Conservation (phyloP, 192 early-diverging fungal genomes). For the Chytriomyces sp. region DNA sequence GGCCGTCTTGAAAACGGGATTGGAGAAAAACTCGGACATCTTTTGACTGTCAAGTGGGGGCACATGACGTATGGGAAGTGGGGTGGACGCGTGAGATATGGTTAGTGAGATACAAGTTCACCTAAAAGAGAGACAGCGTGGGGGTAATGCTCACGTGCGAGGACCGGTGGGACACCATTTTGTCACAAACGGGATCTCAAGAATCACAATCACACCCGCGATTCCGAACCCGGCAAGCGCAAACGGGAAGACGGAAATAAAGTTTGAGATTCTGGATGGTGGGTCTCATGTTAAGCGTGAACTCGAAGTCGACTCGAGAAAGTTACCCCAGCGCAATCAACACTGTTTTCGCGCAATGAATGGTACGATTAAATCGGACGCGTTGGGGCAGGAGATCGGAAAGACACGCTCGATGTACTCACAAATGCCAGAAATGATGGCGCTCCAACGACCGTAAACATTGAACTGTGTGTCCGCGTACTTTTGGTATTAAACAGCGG, state of each 20-base stretch:
- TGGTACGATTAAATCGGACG: background rate
- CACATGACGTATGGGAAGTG: background rate
- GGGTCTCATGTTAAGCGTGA: background rate
- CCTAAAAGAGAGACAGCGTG: too few relatives aligned
- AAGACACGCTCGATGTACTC: background rate
- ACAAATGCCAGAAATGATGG: conserved; percentile 21
- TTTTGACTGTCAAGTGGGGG: background rate
- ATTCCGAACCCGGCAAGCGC: conserved; percentile 21
- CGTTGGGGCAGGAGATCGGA: background rate
- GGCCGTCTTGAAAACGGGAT: conserved; percentile 19
- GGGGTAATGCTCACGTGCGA: background rate
- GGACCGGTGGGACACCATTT: conserved; percentile 32
- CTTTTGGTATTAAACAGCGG: too few relatives aligned
- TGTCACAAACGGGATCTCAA: conserved; percentile 25
- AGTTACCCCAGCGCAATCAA: conserved; percentile 23
- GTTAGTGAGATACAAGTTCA: background rate
- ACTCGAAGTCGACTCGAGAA: background rate
- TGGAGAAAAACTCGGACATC: conserved; percentile 19
- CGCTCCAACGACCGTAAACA: conserved; percentile 21
- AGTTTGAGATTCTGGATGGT: conserved; percentile 6
- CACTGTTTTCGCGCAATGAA: background rate
- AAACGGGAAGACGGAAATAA: conserved; percentile 24
- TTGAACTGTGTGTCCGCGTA: background rate
- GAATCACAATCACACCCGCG: conserved; percentile 15
- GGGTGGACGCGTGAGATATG: background rate